Evolutionary conservation across 768 basidiomycete species (phyloP).

Genomic region (Phaffia australis): DNA sequence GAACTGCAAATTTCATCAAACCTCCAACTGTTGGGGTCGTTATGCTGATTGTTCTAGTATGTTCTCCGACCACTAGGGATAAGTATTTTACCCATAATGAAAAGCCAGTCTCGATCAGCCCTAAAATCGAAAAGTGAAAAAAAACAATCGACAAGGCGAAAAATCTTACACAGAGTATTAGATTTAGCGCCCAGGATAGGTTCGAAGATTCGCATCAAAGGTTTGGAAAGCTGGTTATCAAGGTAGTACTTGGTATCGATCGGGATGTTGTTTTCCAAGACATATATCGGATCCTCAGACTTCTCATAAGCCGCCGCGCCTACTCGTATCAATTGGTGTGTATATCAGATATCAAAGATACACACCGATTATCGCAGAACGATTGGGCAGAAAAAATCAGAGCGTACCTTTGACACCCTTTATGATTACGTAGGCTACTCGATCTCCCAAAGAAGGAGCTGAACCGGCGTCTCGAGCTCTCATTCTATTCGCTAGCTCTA

Average conservation of each 20-base stretch:
- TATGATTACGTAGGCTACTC: constrained; percentile 96
- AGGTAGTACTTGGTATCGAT: constrained; percentile 98
- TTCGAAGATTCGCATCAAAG: constrained; percentile 93
- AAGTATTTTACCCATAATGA: neutral
- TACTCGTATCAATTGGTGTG: constrained; percentile 32
- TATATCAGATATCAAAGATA: neutral
- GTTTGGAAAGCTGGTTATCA: constrained; percentile 94
- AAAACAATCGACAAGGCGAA: neutral
- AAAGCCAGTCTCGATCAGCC: neutral
- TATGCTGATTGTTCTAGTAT: constrained; percentile 88
- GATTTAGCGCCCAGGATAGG: constrained; percentile 93
- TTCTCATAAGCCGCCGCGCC: constrained; percentile 97
- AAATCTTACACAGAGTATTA: constrained; percentile 57
- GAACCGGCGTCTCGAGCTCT: constrained; percentile 92
- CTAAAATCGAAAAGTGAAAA: neutral
- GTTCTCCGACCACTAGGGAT: constrained; percentile 75
- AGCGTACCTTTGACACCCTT: constrained; percentile 78
- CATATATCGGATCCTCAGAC: constrained; percentile 94
- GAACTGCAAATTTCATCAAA: constrained; percentile 96
- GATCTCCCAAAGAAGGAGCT: constrained; percentile 92
- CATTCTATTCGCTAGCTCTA: constrained; percentile 91
- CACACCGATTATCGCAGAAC: neutral
- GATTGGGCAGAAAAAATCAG: neutral
- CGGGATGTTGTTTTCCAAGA: constrained; percentile 93
- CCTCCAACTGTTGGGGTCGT: constrained; percentile 94